phyloP scores from a whole-genome alignment of 2,329 filamentous ascomycete genomes.

The Didymosphaeria variabile region DNA sequence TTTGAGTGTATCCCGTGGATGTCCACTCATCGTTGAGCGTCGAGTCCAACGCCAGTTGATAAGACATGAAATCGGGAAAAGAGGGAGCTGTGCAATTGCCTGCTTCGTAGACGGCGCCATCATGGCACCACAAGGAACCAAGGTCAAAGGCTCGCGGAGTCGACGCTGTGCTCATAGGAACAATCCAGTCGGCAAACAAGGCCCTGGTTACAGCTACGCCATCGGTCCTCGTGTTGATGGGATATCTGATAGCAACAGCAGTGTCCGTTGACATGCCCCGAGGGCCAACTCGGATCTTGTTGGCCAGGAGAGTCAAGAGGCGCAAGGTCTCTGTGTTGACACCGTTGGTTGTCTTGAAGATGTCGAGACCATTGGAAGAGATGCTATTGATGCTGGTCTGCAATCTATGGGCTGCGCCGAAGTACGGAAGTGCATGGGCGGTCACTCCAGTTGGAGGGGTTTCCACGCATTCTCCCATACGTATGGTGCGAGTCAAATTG shows the following conservation, averaged over 20 bases:
- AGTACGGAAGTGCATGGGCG: conserved; percentile 4
- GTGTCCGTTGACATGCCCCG: not conserved
- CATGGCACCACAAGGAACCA: conserved; percentile 3
- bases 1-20: not conserved
- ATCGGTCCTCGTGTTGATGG: conserved; percentile 8
- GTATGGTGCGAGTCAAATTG: not conserved
- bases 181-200: conserved; percentile 8
- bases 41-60: not conserved
- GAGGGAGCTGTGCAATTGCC: not conserved
- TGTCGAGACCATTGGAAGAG: not conserved
- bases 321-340: not conserved
- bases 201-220: conserved; percentile 7
- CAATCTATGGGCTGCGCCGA: not conserved
- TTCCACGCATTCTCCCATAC: conserved; percentile 9
- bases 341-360: conserved; percentile 3
- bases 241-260: conserved; percentile 4
- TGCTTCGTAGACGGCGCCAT: not conserved
- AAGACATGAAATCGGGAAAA: not conserved
- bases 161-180: conserved; percentile 1
- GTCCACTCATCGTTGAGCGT: conserved; percentile 5
- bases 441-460: not conserved
- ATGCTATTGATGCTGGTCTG: not conserved
- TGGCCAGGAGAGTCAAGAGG: conserved; percentile 5
- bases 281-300: conserved; percentile 7
- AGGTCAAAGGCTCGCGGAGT: conserved; percentile 1